Evolutionary conservation across 108 stramenopile species (phyloP).

Genomic region (Phaeodactylum tricornutum): DNA sequence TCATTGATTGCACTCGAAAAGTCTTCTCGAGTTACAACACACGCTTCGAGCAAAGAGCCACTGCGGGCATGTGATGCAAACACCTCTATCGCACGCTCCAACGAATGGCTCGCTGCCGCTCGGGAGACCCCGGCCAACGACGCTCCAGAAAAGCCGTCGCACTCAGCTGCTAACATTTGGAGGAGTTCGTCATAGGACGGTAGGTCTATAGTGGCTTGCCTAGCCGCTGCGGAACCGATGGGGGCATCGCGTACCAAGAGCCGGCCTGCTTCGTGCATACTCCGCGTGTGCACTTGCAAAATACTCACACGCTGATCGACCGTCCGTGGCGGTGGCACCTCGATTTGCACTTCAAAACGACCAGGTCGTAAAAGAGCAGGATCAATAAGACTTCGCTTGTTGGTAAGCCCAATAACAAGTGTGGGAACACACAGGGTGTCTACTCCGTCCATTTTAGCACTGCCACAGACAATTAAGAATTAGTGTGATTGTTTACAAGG

Average conservation of each 20-base stretch:
- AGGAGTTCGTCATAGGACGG: slow-evolving; percentile 52
- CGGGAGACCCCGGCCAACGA: slow-evolving; percentile 63
- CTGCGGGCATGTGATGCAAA: no score
- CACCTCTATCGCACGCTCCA: slow-evolving; percentile 66
- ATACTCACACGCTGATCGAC: slow-evolving; percentile 60
- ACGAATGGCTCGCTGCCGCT: slow-evolving; percentile 67
- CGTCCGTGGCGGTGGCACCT: slow-evolving; percentile 72
- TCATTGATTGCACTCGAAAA: no score
- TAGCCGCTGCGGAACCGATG: slow-evolving; percentile 32
- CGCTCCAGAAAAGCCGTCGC: slow-evolving; percentile 77
- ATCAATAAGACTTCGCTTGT: slow-evolving; percentile 82
- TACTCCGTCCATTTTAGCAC: slow-evolving; percentile 94
- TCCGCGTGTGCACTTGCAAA: slow-evolving; percentile 62
- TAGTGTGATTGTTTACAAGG: no score
- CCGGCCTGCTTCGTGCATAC: slow-evolving; percentile 63
- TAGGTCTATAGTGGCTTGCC: slow-evolving; percentile 2
- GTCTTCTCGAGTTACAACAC: no score
- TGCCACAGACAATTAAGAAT: no score
- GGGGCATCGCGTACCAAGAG: slow-evolving; percentile 67
- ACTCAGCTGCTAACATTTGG: slow-evolving; percentile 39
- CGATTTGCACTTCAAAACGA: slow-evolving; percentile 80
- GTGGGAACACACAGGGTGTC: slow-evolving; percentile 78
- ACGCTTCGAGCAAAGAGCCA: no score
- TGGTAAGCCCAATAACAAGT: slow-evolving; percentile 89
- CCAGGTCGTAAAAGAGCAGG: slow-evolving; percentile 73